These are phyloP conservation scores for Hypholoma fasciculare DNA, from an alignment of 768 basidiomycete species.

Conservation along the genomic window DNA sequence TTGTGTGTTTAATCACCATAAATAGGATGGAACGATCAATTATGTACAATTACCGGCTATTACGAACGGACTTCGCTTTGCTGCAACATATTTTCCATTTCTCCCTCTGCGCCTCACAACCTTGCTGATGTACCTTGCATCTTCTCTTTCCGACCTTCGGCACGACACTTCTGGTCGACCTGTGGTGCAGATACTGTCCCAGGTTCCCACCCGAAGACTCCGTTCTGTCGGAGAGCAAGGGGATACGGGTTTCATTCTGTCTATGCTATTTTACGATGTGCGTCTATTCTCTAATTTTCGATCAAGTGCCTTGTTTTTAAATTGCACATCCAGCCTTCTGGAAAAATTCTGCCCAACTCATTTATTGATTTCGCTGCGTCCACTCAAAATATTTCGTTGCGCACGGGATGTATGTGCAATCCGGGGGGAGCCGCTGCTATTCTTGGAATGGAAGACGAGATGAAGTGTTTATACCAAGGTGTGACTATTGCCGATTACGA, in stretches of 20 bases:
- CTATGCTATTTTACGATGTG: constrained; percentile 64
- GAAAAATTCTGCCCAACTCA: background rate
- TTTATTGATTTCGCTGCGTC: background rate
- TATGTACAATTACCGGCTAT: constrained; percentile 77
- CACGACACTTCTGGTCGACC: constrained; percentile 61
- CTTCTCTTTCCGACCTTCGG: constrained; percentile 52
- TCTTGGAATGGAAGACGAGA: background rate
- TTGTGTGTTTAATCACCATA: background rate
- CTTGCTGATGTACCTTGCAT: constrained; percentile 61
- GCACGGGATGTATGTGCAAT: background rate
- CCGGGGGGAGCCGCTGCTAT: background rate
- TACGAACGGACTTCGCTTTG: constrained; percentile 74
- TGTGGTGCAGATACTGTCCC: constrained; percentile 70
- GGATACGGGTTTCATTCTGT: constrained; percentile 63
- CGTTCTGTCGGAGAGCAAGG: constrained; percentile 63
- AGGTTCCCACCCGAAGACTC: constrained; percentile 51
- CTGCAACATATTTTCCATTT: constrained; percentile 77
- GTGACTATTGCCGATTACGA: background rate
- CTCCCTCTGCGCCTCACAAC: constrained; percentile 74
- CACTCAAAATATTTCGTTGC: background rate
- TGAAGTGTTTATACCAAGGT: background rate
- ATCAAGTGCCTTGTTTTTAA: background rate
- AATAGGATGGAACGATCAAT: constrained; percentile 83
- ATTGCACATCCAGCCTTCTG: constrained; percentile 4
- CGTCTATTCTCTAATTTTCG: constrained; percentile 22